Conservation (phyloP, 345 rosid species). For the Geranium rotundifolium region DNA sequence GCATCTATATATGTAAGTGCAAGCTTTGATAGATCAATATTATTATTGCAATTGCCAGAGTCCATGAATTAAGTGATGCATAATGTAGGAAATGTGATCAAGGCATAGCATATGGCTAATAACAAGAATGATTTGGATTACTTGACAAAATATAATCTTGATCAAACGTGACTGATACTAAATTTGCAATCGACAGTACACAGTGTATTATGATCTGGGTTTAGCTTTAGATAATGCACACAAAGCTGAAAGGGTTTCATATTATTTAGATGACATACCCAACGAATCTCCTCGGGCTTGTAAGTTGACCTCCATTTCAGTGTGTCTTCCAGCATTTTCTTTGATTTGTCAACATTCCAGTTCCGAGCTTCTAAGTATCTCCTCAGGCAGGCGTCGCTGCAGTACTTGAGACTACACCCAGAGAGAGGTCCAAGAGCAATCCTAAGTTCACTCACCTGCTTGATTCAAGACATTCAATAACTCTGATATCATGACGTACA, state of each 20-base stretch:
- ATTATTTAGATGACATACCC: constrained; percentile 38
- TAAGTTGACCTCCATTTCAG: constrained; percentile 73
- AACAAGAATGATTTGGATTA: too few species aligned
- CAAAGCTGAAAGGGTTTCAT: neutral
- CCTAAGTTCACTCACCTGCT: constrained; percentile 60
- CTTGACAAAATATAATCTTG: too few species aligned
- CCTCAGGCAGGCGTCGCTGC: constrained; percentile 59
- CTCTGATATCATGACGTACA: neutral
- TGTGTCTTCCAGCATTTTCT: constrained; percentile 71
- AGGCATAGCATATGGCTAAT: neutral
- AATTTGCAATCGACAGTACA: too few species aligned
- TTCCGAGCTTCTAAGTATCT: constrained; percentile 79
- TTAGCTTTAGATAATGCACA: neutral
- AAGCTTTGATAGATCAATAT: neutral
- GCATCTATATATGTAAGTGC: neutral
- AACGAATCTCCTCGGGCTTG: constrained; percentile 86
- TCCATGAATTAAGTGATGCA: too few species aligned
- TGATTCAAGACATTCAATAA: neutral
- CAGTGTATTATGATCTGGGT: too few species aligned
- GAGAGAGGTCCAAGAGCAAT: constrained; percentile 61
- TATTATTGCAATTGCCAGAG: too few species aligned
- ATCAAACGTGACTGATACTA: too few species aligned
- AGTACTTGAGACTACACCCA: constrained; percentile 46
- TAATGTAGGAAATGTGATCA: neutral
- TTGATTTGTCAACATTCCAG: constrained; percentile 80